Evolutionary conservation across 177 flowering plant genomes (phyloP), one percentile per base, ranked within the genome.

Genomic region (Vitis hybrid): DNA sequence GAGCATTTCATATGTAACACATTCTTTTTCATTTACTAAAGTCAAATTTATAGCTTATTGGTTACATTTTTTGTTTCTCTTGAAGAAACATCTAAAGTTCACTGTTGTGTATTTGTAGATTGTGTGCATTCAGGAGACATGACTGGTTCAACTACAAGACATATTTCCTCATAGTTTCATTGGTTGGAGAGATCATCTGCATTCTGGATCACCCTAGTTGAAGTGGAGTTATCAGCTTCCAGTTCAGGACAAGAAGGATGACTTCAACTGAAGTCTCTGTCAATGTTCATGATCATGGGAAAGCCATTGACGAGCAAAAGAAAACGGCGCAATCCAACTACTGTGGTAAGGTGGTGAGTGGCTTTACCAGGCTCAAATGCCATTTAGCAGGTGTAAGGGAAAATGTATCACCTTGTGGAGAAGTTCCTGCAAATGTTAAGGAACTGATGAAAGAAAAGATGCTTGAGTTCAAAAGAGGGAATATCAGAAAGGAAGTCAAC

Each of bases 301-400:
- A 69, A 11, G 40, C 57, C 4, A 15, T 85, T 24, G 84, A 84
- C 52, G 51, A 60, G 3, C 46, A 69, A 18, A 82, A 72, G 63
- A 49, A 4, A 52, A 83, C 74, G 74, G 79, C 81, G 14, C 67
- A 62, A 19, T 89, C 91, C 79, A 85, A 80, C 9, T 84, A 87
- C 49, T 87, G 94, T 74, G 74, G 51, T 40, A 87, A 85, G 70
- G 81, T 64, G 19, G 69, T 89, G 27, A 64, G 74, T 66, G 84
- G 86, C 1, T 80, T 71, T 21, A 62, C 3, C 57, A 88, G 87
- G 32, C 84, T 89, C 1, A 84, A 79, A 79, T 69, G 68, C 62
- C 92, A 88, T 66, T 71, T 90, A 11, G 91, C 81, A 49, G 84
- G 89, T 51, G 52, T 83, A 10, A 69, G 85, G n/a, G 80, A 80